These are phyloP conservation scores for Rhizophora apiculata DNA, from an alignment of 345 rosid species.

Conservation along the genomic window DNA sequence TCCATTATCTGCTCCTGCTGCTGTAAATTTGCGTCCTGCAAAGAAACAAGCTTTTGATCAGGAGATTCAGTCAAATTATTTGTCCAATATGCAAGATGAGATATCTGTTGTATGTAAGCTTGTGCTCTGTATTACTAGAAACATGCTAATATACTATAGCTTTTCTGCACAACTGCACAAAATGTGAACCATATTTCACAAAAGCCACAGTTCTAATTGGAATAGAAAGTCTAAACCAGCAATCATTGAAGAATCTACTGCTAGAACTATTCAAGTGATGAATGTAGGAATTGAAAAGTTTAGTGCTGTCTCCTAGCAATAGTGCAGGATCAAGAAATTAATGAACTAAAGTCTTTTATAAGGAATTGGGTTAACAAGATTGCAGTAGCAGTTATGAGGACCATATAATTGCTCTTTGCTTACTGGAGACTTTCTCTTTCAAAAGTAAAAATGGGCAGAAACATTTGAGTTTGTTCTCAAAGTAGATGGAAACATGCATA, in stretches of 20 bases:
- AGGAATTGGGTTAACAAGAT: no score
- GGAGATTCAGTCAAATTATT: conserved; percentile 39
- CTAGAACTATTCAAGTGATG: background rate
- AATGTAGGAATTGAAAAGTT: background rate
- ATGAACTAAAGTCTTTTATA: background rate
- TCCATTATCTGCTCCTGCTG: conserved; percentile 45
- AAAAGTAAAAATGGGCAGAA: background rate
- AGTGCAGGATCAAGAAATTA: background rate
- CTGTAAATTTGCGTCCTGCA: conserved; percentile 49
- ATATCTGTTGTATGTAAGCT: conserved; percentile 58
- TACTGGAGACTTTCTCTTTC: background rate
- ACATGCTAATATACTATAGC: background rate
- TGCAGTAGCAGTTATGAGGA: background rate
- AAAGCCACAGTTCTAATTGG: background rate
- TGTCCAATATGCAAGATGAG: conserved; percentile 30
- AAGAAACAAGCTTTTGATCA: conserved; percentile 72
- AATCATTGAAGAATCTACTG: conserved; percentile 11
- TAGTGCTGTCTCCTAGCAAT: background rate
- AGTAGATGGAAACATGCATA: background rate
- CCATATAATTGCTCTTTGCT: background rate
- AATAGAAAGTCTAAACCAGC: conserved; percentile 2
- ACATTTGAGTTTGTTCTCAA: conserved; percentile 2
- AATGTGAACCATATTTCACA: background rate
- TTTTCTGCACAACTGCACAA: background rate
- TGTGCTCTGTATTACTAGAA: conserved; percentile 15